These are phyloP conservation scores for Tephrocybe sp. DNA, from an alignment of 768 basidiomycete species.

Conservation along the genomic window DNA sequence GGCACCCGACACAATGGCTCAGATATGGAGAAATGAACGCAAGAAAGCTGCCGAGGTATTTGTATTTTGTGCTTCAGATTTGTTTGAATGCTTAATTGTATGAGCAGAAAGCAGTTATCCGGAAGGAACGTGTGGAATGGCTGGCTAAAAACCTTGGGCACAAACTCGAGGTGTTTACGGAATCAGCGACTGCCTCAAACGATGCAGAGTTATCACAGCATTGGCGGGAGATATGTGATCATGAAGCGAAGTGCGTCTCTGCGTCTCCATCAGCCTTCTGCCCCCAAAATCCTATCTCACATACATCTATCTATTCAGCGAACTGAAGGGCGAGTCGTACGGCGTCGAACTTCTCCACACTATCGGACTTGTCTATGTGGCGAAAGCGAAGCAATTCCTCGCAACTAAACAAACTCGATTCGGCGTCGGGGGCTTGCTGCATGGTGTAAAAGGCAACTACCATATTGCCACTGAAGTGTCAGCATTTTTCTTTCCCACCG, in stretches of 20 bases:
- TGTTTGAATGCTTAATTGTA: conserved; percentile 4
- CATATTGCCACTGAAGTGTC: too few relatives aligned
- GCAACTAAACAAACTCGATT: conserved; percentile 70
- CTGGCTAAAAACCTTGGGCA: conserved; percentile 75
- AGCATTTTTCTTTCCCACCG: too few relatives aligned
- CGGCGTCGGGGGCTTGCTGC: conserved; percentile 91
- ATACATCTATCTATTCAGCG: conserved; percentile 36
- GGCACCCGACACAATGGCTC: too few relatives aligned
- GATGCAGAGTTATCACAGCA: conserved; percentile 67
- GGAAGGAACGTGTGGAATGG: conserved; percentile 69
- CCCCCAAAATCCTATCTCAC: background rate
- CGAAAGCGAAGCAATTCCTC: conserved; percentile 80
- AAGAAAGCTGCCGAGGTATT: too few relatives aligned
- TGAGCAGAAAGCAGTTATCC: conserved; percentile 67
- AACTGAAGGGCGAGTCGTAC: conserved; percentile 82
- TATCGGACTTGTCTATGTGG: conserved; percentile 79
- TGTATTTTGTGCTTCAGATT: conserved; percentile 4
- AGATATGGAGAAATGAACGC: too few relatives aligned
- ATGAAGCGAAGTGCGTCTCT: conserved; percentile 78
- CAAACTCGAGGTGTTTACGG: conserved; percentile 83
- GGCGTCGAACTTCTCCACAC: conserved; percentile 82
- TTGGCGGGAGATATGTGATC: conserved; percentile 70
- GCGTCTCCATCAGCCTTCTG: conserved; percentile 24
- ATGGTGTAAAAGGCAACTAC: conserved; percentile 60
- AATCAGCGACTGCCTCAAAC: conserved; percentile 67